Base-by-base conservation (phyloP, 2,329 filamentous ascomycete genomes). In the Fusarium redolens region DNA sequence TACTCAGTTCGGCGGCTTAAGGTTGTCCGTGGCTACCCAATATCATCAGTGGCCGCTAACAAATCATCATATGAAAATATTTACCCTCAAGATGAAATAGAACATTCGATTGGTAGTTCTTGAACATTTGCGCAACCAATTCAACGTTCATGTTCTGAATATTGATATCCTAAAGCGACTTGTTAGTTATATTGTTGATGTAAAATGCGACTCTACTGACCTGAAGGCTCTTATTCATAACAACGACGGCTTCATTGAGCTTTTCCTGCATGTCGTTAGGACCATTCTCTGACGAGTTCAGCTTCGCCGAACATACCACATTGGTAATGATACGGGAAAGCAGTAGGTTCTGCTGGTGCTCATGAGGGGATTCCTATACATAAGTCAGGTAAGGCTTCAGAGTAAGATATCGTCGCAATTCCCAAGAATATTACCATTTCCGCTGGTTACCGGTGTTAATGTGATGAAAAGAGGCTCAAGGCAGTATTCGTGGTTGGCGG, bases 101-200 rank as follows among this genome's bases (percentile, higher is more conserved):
- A 18, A 98, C 96, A 78, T 98, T 99, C 15, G 95, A 97, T 82
- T 98, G 95, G 81, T 99, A 99, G 84, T 98, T 99, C 86, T 98
- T 98, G 87, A 98, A 99, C 96, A 99, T 99, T 81, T 98, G 96
- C 2, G 96, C 95, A 9, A 98, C 96, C 5, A 98, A 88, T 84
- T 98, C 96, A 40, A 98, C 94, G 80, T 99, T 97, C 95, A 98
- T 98, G 82, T 98, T 99, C 79, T 97, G 93, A 62, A 98, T 92
- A 79, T 98, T 98, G 87, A 98, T 98, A 75, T 98, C 96, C 93
- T 97, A 76, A 6, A 4, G 12, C 22, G 18, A 18, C 40, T 69
- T 67, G 45, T 69, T 28, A 69, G 60, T n/a, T 13, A 20, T 15
- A 17, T 13, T 4, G 31, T 35, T 22, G 14, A 48, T 11, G 18